Conservation (phyloP, 345 rosid genomes). For the Clarkia xantiana region DNA sequence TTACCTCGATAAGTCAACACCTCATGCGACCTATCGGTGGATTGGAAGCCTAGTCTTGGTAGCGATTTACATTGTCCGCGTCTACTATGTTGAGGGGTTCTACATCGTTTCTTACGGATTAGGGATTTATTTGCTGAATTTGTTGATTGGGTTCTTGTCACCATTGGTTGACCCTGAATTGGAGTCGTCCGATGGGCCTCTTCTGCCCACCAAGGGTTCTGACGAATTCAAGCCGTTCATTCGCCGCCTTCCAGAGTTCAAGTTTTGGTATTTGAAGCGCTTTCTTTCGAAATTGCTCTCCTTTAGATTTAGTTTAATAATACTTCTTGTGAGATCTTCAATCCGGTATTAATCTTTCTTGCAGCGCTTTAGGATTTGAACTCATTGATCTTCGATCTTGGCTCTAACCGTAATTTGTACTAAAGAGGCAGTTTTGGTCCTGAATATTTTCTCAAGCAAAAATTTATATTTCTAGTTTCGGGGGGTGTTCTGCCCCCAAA, state of each 20-base stretch:
- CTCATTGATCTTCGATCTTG: too few species aligned
- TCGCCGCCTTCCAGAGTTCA: constrained; percentile 91
- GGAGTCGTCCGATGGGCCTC: constrained; percentile 63
- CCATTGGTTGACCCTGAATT: constrained; percentile 86
- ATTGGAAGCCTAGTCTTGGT: constrained; percentile 46
- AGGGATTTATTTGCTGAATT: constrained; percentile 83
- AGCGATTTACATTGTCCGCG: constrained; percentile 46
- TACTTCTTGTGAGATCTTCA: background rate
- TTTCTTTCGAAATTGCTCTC: background rate
- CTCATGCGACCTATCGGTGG: constrained; percentile 74
- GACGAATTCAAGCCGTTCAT: constrained; percentile 96
- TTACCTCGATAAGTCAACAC: constrained; percentile 79
- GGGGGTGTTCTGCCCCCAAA: too few species aligned
- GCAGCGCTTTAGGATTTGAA: too few species aligned
- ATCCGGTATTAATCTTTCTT: too few species aligned
- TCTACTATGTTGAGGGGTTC: constrained; percentile 68
- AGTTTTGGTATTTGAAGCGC: constrained; percentile 58
- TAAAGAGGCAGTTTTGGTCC: too few species aligned
- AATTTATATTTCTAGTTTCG: too few species aligned
- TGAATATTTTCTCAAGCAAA: too few species aligned
- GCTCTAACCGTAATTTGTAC: too few species aligned
- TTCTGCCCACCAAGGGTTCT: constrained; percentile 80
- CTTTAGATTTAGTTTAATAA: background rate
- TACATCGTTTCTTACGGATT: constrained; percentile 81
- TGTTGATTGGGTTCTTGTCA: constrained; percentile 84